Evolutionary conservation across 441 rosid genomes (phyloP), one percentile per base, ranked within the genome.

Genomic region (Pelargonium citronellum): DNA sequence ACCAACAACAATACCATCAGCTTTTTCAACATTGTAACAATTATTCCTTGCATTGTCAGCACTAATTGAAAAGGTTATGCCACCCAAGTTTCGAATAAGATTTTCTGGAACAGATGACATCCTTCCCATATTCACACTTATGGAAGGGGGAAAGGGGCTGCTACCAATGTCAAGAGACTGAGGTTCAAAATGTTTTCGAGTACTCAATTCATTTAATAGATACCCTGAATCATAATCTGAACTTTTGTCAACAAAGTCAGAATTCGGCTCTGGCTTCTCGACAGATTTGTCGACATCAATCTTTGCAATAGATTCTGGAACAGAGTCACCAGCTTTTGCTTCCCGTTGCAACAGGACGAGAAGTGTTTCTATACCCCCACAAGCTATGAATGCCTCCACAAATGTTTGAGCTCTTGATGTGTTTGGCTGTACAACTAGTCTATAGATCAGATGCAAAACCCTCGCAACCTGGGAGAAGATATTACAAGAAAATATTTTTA

Each of bases 1-100:
- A 73, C 95, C 95, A 70, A 91, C 95, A 78, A 91, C 83, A 70
- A 89, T 85, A n/a, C 95, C 99, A 81, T 96, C 98, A 55, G 83
- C 84, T 80, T 83, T 86, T 78, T 96, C 98, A 67, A 86, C 83
- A 76, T 93, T 93, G 85, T 90, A 90, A 71, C 85, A 92, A 63
- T 96, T 96, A 76, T 96, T 96, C 82, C 99, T 89, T 58, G 97
- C 99, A 80, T 86, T 96, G 79, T 91, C 92, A 55, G 97, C 96
- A 75, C 91, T 92, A 75, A 96, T 93, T 46, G 93, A 89, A 82
- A 93, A 91, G 82, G 87, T 85, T 81, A 93, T 96, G 68, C 99
- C 98, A 77, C 99, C 98, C 79, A 93, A 81, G 77, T 85, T 87
- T 78, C 81, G 84, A 71, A 72, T 37, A 66, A 53, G 61, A 80